Evolutionary conservation across 768 basidiomycete genomes (phyloP).

Genomic region (Lanmaoa rubissima): DNA sequence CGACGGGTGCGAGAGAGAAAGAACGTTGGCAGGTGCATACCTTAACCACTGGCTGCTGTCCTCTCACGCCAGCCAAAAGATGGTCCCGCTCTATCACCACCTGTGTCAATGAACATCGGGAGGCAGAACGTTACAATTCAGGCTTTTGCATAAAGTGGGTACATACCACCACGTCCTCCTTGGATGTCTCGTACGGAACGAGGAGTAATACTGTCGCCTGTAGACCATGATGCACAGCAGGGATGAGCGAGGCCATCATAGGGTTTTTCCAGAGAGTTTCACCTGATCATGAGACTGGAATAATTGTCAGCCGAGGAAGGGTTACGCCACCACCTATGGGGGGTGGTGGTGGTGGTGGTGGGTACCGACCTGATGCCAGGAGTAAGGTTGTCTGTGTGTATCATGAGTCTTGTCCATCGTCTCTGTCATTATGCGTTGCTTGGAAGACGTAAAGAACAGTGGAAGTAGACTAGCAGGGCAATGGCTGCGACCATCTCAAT

Average conservation of each 20-base stretch:
- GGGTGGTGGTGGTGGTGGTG: background rate
- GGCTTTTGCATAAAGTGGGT: background rate
- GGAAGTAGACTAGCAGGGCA: conserved; percentile 7
- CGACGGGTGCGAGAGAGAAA: conserved; percentile 2
- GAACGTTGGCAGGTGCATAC: conserved; percentile 37
- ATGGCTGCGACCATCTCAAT: conserved; percentile 23
- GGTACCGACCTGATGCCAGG: conserved; percentile 79
- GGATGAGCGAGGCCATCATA: conserved; percentile 12
- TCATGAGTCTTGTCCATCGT: conserved; percentile 29
- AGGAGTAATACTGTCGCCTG: conserved; percentile 77
- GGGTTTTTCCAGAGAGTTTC: conserved; percentile 17
- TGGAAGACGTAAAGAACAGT: conserved; percentile 10
- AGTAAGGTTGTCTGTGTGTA: conserved; percentile 50
- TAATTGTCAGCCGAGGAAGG: conserved; percentile 14
- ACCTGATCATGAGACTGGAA: conserved; percentile 84
- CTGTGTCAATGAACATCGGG: conserved; percentile 33
- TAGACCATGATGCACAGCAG: conserved; percentile 16
- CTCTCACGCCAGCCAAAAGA: conserved; percentile 71
- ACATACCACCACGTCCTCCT: conserved; percentile 69
- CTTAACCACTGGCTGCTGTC: conserved; percentile 70
- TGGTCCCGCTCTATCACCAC: conserved; percentile 71
- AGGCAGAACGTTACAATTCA: background rate
- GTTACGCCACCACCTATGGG: conserved; percentile 17
- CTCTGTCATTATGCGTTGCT: conserved; percentile 11
- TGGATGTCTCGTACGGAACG: conserved; percentile 67